Conservation (phyloP, 768 basidiomycete species). For the Leccinum truebloodii region DNA sequence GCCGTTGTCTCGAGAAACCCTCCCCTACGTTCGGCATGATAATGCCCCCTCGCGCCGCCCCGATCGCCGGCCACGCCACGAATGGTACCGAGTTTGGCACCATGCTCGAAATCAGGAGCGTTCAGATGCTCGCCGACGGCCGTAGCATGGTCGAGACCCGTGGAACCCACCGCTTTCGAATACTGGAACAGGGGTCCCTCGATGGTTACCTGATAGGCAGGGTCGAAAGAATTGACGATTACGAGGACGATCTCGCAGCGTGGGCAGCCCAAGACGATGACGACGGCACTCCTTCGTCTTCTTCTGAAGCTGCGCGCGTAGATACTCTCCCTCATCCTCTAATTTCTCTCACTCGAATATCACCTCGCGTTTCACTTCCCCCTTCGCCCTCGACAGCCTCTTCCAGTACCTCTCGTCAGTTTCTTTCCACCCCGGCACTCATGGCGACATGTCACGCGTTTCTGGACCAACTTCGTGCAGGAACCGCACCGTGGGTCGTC, state of each 20-base stretch:
- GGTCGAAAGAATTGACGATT: conserved; percentile 58
- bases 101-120: conserved; percentile 85
- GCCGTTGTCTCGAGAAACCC: conserved; percentile 82
- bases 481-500: conserved; percentile 91
- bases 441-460: conserved; percentile 62
- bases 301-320: conserved; percentile 9
- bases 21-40: conserved; percentile 92
- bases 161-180: conserved; percentile 74
- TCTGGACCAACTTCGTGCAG: conserved; percentile 58
- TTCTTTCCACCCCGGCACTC: conserved; percentile 31
- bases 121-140: conserved; percentile 88
- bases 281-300: conserved; percentile 2
- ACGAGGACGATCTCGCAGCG: conserved; percentile 35
- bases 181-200: conserved; percentile 77
- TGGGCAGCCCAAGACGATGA: conserved; percentile 25
- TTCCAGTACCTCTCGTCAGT: conserved; percentile 2
- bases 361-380: conserved; percentile 12
- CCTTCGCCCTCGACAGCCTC: conserved; percentile 7
- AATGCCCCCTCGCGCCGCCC: conserved; percentile 56
- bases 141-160: conserved; percentile 81
- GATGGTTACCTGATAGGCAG: conserved; percentile 92
- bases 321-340: conserved; percentile 16
- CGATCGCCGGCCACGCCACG: conserved; percentile 22
- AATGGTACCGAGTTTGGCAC: conserved; percentile 71
- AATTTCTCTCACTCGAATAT: conserved; percentile 16